phyloP scores from a whole-genome alignment of 208 protist genomes.

The Trypanosoma congolense region DNA sequence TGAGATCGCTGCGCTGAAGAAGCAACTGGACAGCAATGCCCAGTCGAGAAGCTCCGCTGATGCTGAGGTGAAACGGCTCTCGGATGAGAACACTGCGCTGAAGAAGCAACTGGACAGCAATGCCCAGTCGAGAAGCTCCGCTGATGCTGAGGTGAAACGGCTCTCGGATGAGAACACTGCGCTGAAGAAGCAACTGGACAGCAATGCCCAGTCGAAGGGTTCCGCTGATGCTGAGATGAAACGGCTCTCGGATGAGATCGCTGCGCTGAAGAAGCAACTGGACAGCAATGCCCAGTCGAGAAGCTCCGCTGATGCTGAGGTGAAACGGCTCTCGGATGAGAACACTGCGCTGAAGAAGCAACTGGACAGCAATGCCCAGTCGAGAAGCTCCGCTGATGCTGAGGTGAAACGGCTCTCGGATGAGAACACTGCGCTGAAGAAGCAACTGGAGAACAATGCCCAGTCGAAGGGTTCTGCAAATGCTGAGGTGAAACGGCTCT shows the following conservation, averaged over 20 bases:
- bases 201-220: not conserved
- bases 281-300: not conserved
- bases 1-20: not conserved
- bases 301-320: not conserved
- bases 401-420: not conserved
- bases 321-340: not conserved
- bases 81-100: not conserved
- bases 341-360: slow-evolving; percentile 6
- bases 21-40: not conserved
- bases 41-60: not conserved
- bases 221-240: not conserved
- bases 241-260: too few relatives aligned
- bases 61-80: not conserved
- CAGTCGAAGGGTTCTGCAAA: not conserved
- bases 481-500: not conserved
- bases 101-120: not conserved
- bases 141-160: not conserved
- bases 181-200: not conserved
- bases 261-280: not conserved
- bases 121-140: not conserved
- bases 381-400: not conserved
- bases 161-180: not conserved
- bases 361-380: not conserved
- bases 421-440: slow-evolving; percentile 5
- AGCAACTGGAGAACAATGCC: slow-evolving; percentile 2